Evolutionary conservation across 1,284 basidiomycete genomes (phyloP).

Genomic region (Boletus nobilissimus): DNA sequence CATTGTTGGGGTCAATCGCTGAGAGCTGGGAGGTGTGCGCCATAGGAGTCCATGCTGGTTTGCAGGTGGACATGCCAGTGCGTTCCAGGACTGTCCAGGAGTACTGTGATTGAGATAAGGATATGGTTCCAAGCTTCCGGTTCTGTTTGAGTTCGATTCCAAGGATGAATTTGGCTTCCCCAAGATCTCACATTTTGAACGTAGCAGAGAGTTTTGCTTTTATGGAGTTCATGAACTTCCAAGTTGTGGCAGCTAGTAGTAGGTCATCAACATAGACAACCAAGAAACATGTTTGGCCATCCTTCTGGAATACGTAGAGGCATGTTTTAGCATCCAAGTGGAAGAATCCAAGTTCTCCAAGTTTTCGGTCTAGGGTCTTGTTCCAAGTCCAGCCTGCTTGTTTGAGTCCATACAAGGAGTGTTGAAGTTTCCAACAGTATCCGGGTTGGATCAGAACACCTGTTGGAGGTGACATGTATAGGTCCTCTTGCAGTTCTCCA

Average conservation of each 20-base stretch:
- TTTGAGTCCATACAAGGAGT: slow-evolving; percentile 10
- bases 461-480: no score
- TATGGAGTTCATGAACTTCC: background rate
- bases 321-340: background rate
- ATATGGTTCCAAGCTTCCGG: no score
- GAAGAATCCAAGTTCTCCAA: background rate
- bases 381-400: background rate
- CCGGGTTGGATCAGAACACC: background rate
- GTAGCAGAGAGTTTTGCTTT: background rate
- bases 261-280: background rate
- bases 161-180: no score
- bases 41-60: no score
- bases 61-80: background rate
- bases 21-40: no score
- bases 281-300: background rate
- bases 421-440: slow-evolving; percentile 5
- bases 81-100: background rate
- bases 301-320: background rate
- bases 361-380: background rate
- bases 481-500: background rate
- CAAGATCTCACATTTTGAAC: no score
- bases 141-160: no score
- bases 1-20: no score
- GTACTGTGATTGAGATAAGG: no score
- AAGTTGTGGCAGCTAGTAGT: background rate